Base-by-base conservation (phyloP, 2,329 filamentous ascomycete species). In the Penicillium verrucosum region DNA sequence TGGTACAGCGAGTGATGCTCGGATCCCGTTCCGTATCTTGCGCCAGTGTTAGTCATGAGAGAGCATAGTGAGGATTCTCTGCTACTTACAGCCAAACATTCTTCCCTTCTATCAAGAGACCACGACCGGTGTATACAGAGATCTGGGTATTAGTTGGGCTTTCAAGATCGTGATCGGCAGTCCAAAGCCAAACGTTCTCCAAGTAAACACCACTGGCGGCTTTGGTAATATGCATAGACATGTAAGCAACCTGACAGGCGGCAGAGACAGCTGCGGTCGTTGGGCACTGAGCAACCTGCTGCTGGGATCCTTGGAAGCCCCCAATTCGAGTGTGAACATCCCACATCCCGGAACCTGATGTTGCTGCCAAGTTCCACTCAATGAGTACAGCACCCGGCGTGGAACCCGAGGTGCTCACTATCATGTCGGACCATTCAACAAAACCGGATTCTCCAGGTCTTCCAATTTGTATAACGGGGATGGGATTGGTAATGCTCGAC, bases 361-460 rank as follows among this genome's bases (percentile, higher is more conserved):
- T 77, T 2, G 80, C 80, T 36, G 77, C 77, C 16, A 92, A 77
- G 69, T 92, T 92, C 79, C 86, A 92, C 68, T 92, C 81, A 56
- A 92, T 84, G 7, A 92, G 75, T 8, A 87, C 79, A 1, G 89
- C 89, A 5, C 89, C 89, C 1, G 85, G 80, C 8, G 85, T 80
- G 27, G 85, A 75, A 1, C 89, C 89, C 55, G 84, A 80, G 0
- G 87, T 90, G 53, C 85, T 85, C 14, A 92, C 78, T 47, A 92
- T 82, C 65, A 89, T 84, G 68, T 92, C 89, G 5, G 82, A 85
- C 78, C 87, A 85, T 70, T 92, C 89, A 18, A 92, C 78, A 14
- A 76, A 77, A 6, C 89, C 89, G 10, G 71, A 71, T 25, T 90
- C 83, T 3, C 88, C 87, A 0, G 82, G 77, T 5, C 76, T 75